Evolutionary conservation across 345 rosid species (phyloP).

Genomic region (Eutrema japonicum): DNA sequence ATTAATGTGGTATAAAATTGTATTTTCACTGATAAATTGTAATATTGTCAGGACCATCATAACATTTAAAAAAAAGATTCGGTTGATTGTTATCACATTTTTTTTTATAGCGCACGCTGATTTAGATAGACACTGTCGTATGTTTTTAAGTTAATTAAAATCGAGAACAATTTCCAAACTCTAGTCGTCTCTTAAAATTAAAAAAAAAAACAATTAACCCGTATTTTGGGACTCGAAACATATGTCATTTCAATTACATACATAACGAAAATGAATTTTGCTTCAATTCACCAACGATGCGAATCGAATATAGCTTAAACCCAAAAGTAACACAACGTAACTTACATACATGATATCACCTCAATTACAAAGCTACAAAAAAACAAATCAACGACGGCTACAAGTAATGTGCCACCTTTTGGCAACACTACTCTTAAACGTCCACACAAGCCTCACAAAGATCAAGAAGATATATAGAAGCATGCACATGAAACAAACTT

Average conservation of each 20-base stretch:
- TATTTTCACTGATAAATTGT: too few species aligned
- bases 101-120: too few species aligned
- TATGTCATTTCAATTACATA: not conserved
- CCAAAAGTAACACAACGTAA: conserved; percentile 15
- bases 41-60: too few species aligned
- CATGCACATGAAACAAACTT: conserved; percentile 40
- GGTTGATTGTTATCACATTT: too few species aligned
- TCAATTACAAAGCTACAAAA: conserved; percentile 15
- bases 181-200: too few species aligned
- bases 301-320: not conserved
- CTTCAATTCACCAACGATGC: not conserved
- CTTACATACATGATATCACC: conserved; percentile 21
- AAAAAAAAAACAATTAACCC: too few species aligned
- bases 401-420: conserved; percentile 40
- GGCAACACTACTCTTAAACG: conserved; percentile 25
- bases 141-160: too few species aligned
- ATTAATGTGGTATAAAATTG: too few species aligned
- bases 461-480: not conserved
- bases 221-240: not conserved
- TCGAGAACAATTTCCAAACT: too few species aligned
- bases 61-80: too few species aligned
- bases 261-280: not conserved
- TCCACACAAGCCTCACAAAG: conserved; percentile 20
- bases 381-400: conserved; percentile 22
- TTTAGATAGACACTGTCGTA: too few species aligned